phyloP scores from a whole-genome alignment of 1,284 basidiomycete genomes.

The Bjerkandera adusta region DNA sequence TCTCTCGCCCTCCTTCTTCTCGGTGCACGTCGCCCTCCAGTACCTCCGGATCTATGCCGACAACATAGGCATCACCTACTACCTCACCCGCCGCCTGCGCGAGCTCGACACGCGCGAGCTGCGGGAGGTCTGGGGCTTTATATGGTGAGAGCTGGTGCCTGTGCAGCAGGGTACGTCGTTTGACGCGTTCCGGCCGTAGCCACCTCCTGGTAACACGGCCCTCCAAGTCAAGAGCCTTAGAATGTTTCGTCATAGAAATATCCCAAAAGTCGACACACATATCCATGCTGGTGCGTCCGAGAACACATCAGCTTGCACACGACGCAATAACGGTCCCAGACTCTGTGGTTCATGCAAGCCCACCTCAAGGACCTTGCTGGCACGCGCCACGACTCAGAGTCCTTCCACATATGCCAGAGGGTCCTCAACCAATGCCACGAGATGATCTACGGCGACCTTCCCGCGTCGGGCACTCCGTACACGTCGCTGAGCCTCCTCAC shows the following conservation, averaged over 20 bases:
- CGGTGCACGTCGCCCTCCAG: slow-evolving; percentile 86
- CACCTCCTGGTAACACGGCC: slow-evolving; percentile 91
- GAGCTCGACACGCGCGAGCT: slow-evolving; percentile 80
- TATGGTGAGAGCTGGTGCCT: slow-evolving; percentile 65
- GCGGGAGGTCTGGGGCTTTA: slow-evolving; percentile 94
- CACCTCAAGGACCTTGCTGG: slow-evolving; percentile 83
- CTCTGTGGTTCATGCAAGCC: slow-evolving; percentile 97
- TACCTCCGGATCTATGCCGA: slow-evolving; percentile 88
- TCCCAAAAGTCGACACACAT: slow-evolving; percentile 90
- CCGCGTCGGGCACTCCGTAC: slow-evolving; percentile 66
- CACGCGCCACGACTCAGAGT: slow-evolving; percentile 63
- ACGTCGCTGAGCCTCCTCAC: slow-evolving; percentile 47
- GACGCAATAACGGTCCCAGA: slow-evolving; percentile 48
- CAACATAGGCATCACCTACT: slow-evolving; percentile 96
- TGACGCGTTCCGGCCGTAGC: slow-evolving; percentile 39
- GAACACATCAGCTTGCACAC: slow-evolving; percentile 16
- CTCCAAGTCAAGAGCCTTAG: slow-evolving; percentile 86
- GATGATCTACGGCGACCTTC: slow-evolving; percentile 92
- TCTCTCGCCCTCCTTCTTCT: slow-evolving; percentile 87
- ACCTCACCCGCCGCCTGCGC: slow-evolving; percentile 82
- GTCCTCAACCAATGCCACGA: slow-evolving; percentile 93
- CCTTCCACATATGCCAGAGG: slow-evolving; percentile 92
- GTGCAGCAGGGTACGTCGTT: slow-evolving; percentile 12
- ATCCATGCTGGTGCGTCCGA: slow-evolving; percentile 80
- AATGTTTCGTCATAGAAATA: slow-evolving; percentile 87